Evolutionary conservation across 768 basidiomycete genomes (phyloP), one percentile per base, ranked within the genome.

Genomic region (Xerocomellus dryophilus): DNA sequence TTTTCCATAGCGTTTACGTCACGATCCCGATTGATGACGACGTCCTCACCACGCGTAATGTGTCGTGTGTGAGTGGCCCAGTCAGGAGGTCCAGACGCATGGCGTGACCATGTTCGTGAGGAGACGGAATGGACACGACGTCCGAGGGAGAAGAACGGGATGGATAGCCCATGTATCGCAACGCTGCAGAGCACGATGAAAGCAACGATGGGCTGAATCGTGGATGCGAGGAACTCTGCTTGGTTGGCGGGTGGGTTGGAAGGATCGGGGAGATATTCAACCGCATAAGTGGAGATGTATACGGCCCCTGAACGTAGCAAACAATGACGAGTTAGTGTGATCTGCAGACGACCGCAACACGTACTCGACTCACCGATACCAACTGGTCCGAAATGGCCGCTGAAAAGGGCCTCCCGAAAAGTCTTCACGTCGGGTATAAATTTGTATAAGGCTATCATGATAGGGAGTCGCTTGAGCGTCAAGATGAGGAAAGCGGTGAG

Each of bases 351-450:
- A 17, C 7, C 25, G 32, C 17, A 11, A 23, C 14, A 8, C 27
- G 10, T 40, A 32, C 4, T 21, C 5, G 36, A 63, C 78, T 59
- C 54, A 80, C 87, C 88, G 47, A 91, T 80, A 29, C 88, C 87
- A 57, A 90, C 90, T 20, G 91, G 90, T 12, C 93, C 96, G 68
- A 98, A 99, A 73, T 98, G 95, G 0, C 97, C 97, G 38, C 83
- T 88, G 71, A 99, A 99, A 4, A 95, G 59, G 0, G 97, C 96
- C 71, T 99, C 97, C 42, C 92, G 79, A 56, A 94, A 82, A 0
- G 89, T 98, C 76, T 96, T 97, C 61, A 98, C 82, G 66, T 99
- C 96, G 1, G 97, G 97, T 54, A 98, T 96, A 82, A 88, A 98
- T 64, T 76, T 85, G 74, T 96, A 97, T 38, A 95, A 68, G 0